Evolutionary conservation across 192 early-diverging fungal species (phyloP).

Genomic region (Backusella australiensis): DNA sequence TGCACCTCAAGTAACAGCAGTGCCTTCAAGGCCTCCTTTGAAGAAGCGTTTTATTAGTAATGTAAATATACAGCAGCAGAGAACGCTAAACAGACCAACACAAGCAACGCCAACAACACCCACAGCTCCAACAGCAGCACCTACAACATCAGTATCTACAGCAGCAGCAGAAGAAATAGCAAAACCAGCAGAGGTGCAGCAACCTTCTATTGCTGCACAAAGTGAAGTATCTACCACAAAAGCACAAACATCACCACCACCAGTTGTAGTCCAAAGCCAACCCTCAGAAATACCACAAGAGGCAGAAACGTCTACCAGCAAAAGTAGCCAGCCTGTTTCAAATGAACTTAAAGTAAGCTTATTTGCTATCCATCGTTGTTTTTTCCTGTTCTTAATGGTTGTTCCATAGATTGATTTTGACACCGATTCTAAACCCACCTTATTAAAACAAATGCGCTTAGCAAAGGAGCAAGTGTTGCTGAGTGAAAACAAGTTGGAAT

Average conservation of each 20-base stretch:
- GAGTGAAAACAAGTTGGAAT: not conserved
- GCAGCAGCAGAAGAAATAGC: too few species aligned
- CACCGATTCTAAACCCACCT: not conserved
- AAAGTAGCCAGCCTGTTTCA: not conserved
- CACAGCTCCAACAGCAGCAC: not conserved
- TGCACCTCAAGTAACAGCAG: not conserved
- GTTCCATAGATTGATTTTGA: not conserved
- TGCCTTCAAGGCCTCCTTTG: constrained; percentile 15
- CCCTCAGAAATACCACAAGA: not conserved
- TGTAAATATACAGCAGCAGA: constrained; percentile 8
- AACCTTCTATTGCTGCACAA: not conserved
- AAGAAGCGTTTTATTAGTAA: constrained; percentile 17
- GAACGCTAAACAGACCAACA: not conserved
- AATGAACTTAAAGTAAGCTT: not conserved
- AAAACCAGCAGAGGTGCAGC: not conserved
- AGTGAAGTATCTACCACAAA: not conserved
- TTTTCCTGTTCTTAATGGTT: not conserved
- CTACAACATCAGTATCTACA: not conserved
- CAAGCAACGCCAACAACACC: not conserved
- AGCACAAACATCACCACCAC: not conserved
- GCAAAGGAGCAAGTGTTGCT: not conserved
- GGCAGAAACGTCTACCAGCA: not conserved
- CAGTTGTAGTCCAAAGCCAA: too few species aligned
- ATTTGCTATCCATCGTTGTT: not conserved
- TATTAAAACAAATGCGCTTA: constrained; percentile 8